Conservation (phyloP, 768 basidiomycete genomes). For the Calocybe gangraenosa region DNA sequence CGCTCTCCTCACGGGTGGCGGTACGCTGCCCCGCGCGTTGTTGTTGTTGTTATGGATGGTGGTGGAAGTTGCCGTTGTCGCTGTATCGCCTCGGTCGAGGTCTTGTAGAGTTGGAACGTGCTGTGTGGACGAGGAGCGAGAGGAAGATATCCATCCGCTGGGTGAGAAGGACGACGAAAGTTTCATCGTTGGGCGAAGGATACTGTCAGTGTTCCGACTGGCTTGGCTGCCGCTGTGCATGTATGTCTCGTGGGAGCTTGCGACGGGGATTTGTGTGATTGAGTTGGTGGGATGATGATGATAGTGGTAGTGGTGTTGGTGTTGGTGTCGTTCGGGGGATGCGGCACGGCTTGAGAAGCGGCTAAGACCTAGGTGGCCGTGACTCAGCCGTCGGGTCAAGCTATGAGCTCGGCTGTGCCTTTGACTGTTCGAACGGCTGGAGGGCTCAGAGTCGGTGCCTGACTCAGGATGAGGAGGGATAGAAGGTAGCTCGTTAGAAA, state of each 20-base stretch:
- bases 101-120: constrained; percentile 3
- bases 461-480: constrained; percentile 16
- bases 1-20: neutral
- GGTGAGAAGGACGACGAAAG: constrained; percentile 48
- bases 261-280: constrained; percentile 12
- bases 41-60: neutral
- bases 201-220: constrained; percentile 45
- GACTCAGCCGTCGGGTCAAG: constrained; percentile 24
- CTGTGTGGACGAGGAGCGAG: constrained; percentile 8
- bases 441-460: constrained; percentile 20
- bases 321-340: constrained; percentile 46
- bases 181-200: constrained; percentile 62
- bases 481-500: constrained; percentile 36
- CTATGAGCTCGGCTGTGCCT: constrained; percentile 23
- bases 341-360: constrained; percentile 39
- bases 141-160: constrained; percentile 31
- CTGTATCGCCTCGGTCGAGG: constrained; percentile 10
- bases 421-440: constrained; percentile 20
- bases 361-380: constrained; percentile 13
- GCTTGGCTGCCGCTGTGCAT: constrained; percentile 44
- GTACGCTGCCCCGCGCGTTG: neutral
- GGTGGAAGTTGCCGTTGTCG: neutral
- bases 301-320: constrained; percentile 4
- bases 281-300: too few species aligned
- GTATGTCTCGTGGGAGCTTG: constrained; percentile 40